phyloP scores from a whole-genome alignment of 2,329 filamentous ascomycete species.

The Paraphaeosphaeria sporulosa region DNA sequence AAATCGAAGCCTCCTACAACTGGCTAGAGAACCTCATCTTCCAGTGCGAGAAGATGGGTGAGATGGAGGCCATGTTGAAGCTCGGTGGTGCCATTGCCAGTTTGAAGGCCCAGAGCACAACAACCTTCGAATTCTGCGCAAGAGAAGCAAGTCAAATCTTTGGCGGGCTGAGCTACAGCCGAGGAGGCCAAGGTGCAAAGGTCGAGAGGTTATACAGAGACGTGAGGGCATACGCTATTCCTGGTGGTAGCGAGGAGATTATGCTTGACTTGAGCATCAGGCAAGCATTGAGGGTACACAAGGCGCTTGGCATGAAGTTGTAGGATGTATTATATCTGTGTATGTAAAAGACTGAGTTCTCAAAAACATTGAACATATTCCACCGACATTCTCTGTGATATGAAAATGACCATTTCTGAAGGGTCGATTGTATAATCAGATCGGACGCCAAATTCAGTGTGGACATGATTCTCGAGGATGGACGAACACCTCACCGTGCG shows the following conservation, averaged over 20 bases:
- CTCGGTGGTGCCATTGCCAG: slow-evolving; percentile 93
- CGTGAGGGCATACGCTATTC: slow-evolving; percentile 92
- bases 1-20: slow-evolving; percentile 95
- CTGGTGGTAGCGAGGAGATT: slow-evolving; percentile 95
- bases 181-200: slow-evolving; percentile 94
- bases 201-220: slow-evolving; percentile 94
- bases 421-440: too few species aligned
- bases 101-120: slow-evolving; percentile 91
- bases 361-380: neutral
- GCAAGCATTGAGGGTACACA: slow-evolving; percentile 85
- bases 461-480: too few species aligned
- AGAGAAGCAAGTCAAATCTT: slow-evolving; percentile 98
- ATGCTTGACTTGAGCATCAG: slow-evolving; percentile 97
- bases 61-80: slow-evolving; percentile 94
- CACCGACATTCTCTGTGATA: neutral
- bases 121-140: slow-evolving; percentile 97
- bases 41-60: slow-evolving; percentile 91
- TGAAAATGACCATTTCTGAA: too few species aligned
- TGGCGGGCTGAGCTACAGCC: slow-evolving; percentile 88
- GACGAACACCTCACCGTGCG: too few species aligned
- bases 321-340: slow-evolving; percentile 54
- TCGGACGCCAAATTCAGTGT: too few species aligned
- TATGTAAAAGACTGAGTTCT: neutral
- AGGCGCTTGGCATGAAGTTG: slow-evolving; percentile 95
- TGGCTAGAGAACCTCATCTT: slow-evolving; percentile 97